Percentiles rank a stretch among this genome's conserved stretches.
Conservation (phyloP, 768 basidiomycete genomes). For the Agrocybe chaxingu region DNA sequence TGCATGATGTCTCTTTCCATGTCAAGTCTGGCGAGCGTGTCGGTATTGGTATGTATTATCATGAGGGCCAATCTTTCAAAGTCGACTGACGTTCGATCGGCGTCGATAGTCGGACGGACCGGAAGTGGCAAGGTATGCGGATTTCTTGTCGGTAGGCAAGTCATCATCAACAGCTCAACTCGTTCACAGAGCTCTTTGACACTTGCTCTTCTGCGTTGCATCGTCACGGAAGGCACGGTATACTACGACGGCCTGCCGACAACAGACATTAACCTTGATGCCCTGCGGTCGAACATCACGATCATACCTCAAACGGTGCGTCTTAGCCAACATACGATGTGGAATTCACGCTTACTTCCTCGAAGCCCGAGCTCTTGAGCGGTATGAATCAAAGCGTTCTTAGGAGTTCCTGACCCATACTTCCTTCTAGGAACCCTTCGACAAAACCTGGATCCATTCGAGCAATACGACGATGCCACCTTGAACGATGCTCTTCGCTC, state of each 20-base stretch:
- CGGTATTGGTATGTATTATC: conserved; percentile 34
- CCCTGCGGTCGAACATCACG: conserved; percentile 51
- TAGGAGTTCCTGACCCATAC: neutral
- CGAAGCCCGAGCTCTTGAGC: conserved; percentile 28
- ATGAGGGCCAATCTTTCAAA: neutral
- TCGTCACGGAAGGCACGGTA: conserved; percentile 50
- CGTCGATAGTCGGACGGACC: conserved; percentile 21
- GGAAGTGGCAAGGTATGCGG: conserved; percentile 24
- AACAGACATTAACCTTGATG: conserved; percentile 47
- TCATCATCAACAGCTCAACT: neutral
- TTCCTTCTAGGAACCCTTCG: conserved; percentile 43
- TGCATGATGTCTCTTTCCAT: conserved; percentile 52
- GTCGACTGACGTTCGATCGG: neutral
- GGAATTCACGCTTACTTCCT: neutral
- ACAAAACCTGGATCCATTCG: conserved; percentile 65
- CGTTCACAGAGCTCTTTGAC: conserved; percentile 29
- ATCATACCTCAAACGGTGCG: conserved; percentile 48
- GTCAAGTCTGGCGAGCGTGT: conserved; percentile 55
- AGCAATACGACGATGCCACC: conserved; percentile 46
- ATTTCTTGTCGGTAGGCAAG: neutral
- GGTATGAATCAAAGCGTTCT: conserved; percentile 9
- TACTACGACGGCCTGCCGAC: conserved; percentile 50
- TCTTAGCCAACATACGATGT: conserved; percentile 21
- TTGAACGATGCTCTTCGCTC: conserved; percentile 36
- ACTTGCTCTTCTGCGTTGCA: conserved; percentile 50